These are phyloP conservation scores for Pseudonitzschia multiseries DNA, from an alignment of 108 stramenopile genomes.

Conservation along the genomic window DNA sequence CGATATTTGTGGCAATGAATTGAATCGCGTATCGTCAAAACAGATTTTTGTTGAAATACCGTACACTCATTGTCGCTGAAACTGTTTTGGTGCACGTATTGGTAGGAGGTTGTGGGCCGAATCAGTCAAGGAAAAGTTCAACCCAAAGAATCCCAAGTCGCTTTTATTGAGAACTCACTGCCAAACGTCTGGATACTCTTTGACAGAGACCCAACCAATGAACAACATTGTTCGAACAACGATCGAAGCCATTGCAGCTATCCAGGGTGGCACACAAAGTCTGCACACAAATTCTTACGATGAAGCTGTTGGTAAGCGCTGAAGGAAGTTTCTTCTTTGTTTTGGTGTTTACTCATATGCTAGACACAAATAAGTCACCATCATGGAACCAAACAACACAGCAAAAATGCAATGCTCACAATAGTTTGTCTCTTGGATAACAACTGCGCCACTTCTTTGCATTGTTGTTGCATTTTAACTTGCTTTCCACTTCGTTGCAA, in stretches of 20 bases:
- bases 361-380: not conserved
- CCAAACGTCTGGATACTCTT: constrained; percentile 94
- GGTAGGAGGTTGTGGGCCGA: constrained; percentile 92
- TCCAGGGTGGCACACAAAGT: constrained; percentile 96
- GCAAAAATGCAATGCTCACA: not conserved
- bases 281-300: constrained; percentile 99
- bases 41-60: not conserved
- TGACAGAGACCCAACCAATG: constrained; percentile 96
- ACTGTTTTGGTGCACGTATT: constrained; percentile 89
- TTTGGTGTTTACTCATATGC: not conserved
- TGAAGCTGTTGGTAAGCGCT: constrained; percentile 88
- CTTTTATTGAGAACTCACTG: constrained; percentile 94
- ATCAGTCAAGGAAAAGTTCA: constrained; percentile 84
- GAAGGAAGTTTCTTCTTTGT: not conserved
- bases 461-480: not conserved
- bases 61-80: constrained; percentile 10
- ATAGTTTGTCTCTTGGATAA: not conserved
- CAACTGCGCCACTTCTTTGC: not conserved
- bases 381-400: not conserved
- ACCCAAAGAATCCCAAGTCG: constrained; percentile 90
- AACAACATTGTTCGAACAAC: constrained; percentile 98
- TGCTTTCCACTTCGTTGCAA: not conserved
- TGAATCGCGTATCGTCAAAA: not conserved
- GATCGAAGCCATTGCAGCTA: constrained; percentile 97
- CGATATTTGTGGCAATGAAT: not conserved